phyloP scores from a whole-genome alignment of 495 filamentous ascomycete species.

The Pyronema omphalodes region DNA sequence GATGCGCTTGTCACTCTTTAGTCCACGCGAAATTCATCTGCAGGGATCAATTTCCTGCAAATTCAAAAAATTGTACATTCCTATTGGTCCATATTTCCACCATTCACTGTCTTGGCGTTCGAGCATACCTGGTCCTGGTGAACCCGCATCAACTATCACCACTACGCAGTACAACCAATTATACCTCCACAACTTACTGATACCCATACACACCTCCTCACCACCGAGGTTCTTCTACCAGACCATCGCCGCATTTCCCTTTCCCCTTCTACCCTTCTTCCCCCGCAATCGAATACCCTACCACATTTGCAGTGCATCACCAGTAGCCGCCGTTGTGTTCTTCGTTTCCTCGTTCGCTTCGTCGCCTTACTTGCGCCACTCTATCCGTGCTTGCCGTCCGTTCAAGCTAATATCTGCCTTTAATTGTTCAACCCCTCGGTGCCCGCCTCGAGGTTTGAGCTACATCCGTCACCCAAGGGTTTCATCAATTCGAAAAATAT shows the following conservation, averaged over 20 bases:
- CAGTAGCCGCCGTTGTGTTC: background rate
- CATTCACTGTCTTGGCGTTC: too few relatives aligned
- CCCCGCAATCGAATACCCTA: too few relatives aligned
- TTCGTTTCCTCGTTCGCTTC: conserved; percentile 1
- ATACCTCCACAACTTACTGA: background rate
- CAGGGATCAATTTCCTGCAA: too few relatives aligned
- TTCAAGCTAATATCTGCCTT: conserved; percentile 1
- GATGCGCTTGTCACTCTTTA: background rate
- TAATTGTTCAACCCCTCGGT: conserved; percentile 3
- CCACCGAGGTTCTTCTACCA: background rate
- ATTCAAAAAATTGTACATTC: too few relatives aligned
- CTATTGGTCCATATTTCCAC: too few relatives aligned
- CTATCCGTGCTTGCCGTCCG: background rate
- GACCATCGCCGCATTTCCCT: background rate
- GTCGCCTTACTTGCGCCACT: background rate
- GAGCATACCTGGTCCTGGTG: background rate
- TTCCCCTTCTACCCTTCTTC: too few relatives aligned
- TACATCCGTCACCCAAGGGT: background rate
- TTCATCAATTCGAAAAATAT: background rate
- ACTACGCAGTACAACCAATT: too few relatives aligned
- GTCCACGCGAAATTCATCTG: too few relatives aligned
- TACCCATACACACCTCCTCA: background rate
- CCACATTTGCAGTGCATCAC: background rate
- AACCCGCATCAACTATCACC: background rate
- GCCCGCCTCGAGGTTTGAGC: background rate